Evolutionary conservation across 345 rosid genomes (phyloP).

Genomic region (Mallotus nudiflorus): DNA sequence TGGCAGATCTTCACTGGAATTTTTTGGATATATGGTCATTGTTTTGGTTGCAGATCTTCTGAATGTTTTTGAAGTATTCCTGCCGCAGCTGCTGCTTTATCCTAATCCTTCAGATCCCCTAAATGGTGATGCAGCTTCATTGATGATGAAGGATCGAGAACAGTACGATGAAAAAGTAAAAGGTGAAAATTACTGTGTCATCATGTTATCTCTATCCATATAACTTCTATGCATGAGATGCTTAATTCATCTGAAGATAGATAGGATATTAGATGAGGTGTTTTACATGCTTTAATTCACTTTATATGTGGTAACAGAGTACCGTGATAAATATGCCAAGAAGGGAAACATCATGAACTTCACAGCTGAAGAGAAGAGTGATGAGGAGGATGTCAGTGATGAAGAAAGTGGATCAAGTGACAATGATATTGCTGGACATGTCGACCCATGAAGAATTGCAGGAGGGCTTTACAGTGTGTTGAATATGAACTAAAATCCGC

Average conservation of each 20-base stretch:
- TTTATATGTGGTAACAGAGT: constrained; percentile 42
- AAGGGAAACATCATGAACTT: constrained; percentile 43
- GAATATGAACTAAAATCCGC: constrained; percentile 9
- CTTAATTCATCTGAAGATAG: not conserved
- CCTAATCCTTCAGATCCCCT: constrained; percentile 76
- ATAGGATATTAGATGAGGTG: not conserved
- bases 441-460: constrained; percentile 39
- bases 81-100: constrained; percentile 69
- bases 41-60: constrained; percentile 54
- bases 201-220: not conserved
- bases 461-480: not conserved
- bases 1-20: constrained; percentile 4
- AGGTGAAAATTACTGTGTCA: constrained; percentile 37
- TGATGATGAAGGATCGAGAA: constrained; percentile 66
- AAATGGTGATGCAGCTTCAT: constrained; percentile 68
- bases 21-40: constrained; percentile 6
- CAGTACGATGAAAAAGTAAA: constrained; percentile 68
- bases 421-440: constrained; percentile 63
- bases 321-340: constrained; percentile 59
- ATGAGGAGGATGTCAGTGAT: constrained; percentile 53
- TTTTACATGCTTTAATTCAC: not conserved
- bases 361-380: constrained; percentile 38
- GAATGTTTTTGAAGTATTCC: constrained; percentile 67
- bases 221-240: not conserved
- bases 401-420: constrained; percentile 48